Percentiles rank a stretch among this genome's conserved stretches.
Conservation (phyloP, 2,329 filamentous ascomycete genomes). For the Aspergillus sp. region DNA sequence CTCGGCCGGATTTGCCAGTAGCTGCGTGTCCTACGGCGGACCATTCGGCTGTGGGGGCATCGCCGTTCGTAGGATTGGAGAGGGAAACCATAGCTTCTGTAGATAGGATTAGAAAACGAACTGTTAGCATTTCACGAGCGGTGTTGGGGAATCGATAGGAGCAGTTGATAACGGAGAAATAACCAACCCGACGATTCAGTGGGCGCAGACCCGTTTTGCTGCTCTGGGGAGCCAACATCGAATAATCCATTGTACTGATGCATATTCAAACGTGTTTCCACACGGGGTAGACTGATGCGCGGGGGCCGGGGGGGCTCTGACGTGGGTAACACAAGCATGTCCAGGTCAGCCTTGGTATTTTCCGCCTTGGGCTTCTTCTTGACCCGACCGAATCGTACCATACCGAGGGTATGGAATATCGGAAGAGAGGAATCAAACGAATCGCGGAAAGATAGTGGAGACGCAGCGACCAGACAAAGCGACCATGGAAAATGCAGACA, state of each 20-base stretch:
- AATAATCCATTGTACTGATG: constrained; percentile 37
- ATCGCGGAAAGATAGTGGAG: constrained; percentile 3
- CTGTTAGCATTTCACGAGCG: too few relatives aligned
- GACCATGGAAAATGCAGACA: neutral
- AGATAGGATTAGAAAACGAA: too few relatives aligned
- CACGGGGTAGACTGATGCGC: constrained; percentile 34
- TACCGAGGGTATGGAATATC: constrained; percentile 6
- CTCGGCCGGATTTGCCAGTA: constrained; percentile 46
- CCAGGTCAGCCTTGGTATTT: constrained; percentile 21
- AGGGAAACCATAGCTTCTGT: neutral
- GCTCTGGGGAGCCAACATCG: constrained; percentile 22
- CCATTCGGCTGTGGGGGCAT: constrained; percentile 36
- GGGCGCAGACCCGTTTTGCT: constrained; percentile 15
- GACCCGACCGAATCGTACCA: constrained; percentile 26
- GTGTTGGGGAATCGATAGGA: too few relatives aligned
- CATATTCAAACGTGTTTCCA: constrained; percentile 41
- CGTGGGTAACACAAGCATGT: constrained; percentile 13
- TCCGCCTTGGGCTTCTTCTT: constrained; percentile 21
- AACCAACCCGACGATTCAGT: constrained; percentile 21
- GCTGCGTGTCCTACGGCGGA: constrained; percentile 47
- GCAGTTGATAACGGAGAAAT: neutral
- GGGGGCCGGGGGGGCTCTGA: constrained; percentile 24
- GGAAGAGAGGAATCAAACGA: too few relatives aligned
- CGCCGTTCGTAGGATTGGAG: constrained; percentile 24
- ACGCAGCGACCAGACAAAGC: neutral